Percentiles rank a stretch among this genome's conserved stretches.
These are phyloP conservation scores for Mycogone perniciosa DNA, from an alignment of 2,329 filamentous ascomycete genomes.

Conservation along the genomic window DNA sequence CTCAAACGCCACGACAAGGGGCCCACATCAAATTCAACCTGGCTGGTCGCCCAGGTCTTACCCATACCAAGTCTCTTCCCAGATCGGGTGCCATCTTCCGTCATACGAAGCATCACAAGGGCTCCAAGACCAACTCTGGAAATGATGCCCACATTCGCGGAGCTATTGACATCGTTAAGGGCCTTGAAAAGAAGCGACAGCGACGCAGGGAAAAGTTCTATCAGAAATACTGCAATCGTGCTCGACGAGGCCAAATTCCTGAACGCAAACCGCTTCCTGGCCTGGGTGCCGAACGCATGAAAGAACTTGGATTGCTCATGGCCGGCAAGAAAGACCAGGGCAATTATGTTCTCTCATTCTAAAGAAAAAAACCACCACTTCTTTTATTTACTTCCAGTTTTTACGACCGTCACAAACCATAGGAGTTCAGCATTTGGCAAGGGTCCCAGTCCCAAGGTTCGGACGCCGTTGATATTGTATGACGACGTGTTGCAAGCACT, in stretches of 20 bases:
- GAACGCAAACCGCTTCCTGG: conserved; percentile 69
- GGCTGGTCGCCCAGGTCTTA: conserved; percentile 57
- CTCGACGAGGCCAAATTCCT: conserved; percentile 58
- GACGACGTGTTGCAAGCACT: background rate
- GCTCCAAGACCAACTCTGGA: conserved; percentile 26
- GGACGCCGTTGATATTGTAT: conserved; percentile 4
- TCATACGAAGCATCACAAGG: conserved; percentile 39
- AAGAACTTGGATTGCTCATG: conserved; percentile 72
- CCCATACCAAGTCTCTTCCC: conserved; percentile 80
- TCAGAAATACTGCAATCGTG: conserved; percentile 81
- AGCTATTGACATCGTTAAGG: conserved; percentile 97
- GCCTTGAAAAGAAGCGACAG: conserved; percentile 88
- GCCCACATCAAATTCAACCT: conserved; percentile 33
- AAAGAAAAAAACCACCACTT: conserved; percentile 24
- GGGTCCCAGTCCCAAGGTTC: conserved; percentile 11
- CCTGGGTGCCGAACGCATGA: conserved; percentile 87
- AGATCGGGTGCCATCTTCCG: conserved; percentile 67
- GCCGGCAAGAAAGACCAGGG: conserved; percentile 70
- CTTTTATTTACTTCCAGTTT: background rate
- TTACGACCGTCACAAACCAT: conserved; percentile 1
- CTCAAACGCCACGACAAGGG: conserved; percentile 34
- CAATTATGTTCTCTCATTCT: conserved; percentile 73
- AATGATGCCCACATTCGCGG: conserved; percentile 67
- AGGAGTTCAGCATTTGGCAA: conserved; percentile 8
- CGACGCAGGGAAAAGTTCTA: conserved; percentile 88